Conservation (phyloP, 257 asterid species). For the Vinca minor region DNA sequence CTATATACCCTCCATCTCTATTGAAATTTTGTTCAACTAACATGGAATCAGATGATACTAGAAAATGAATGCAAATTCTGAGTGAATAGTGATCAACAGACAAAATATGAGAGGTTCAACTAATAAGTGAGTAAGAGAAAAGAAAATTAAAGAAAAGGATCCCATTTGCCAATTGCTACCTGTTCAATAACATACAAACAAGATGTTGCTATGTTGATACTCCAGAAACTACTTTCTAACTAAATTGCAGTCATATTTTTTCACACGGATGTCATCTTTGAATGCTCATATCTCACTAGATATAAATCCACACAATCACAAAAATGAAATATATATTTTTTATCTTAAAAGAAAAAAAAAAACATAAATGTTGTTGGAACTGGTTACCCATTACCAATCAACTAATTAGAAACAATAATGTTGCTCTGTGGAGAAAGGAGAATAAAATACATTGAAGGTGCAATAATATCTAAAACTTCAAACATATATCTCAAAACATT, state of each 20-base stretch:
- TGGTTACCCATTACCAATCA: no score
- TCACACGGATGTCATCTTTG: not conserved
- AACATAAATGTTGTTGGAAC: no score
- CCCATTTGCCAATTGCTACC: not conserved
- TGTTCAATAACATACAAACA: no score
- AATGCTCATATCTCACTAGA: not conserved
- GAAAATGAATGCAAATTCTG: not conserved
- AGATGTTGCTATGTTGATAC: no score
- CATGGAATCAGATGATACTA: not conserved
- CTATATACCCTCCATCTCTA: not conserved
- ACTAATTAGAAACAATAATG: no score
- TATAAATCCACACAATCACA: no score
- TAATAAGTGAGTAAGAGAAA: not conserved
- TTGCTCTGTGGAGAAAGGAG: no score
- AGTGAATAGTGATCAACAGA: not conserved
- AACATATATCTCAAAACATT: not conserved
- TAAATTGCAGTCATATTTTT: not conserved
- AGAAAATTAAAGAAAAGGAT: not conserved
- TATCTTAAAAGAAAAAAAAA: no score
- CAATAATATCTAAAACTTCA: no score
- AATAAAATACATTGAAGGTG: no score
- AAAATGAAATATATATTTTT: no score
- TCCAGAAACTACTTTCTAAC: not conserved
- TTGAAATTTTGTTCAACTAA: not conserved
- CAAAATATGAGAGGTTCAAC: not conserved